Percentiles rank a stretch among this genome's conserved stretches.
phyloP scores from a whole-genome alignment of 2,329 filamentous ascomycete species.

The Stagonosporopsis cucurbitacearum region DNA sequence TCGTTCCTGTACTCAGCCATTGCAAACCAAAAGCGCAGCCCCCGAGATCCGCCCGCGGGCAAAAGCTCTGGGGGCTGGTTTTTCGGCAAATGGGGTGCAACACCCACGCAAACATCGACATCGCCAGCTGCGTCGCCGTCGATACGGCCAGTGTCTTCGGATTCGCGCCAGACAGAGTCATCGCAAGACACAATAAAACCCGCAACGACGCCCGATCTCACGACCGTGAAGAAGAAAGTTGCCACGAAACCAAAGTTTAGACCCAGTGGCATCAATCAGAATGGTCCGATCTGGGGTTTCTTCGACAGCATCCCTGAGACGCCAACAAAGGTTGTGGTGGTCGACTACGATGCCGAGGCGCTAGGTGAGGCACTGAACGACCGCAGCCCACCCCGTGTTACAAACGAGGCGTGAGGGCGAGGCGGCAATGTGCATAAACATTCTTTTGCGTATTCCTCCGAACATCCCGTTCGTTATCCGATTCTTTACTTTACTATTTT shows the following conservation, averaged over 20 bases:
- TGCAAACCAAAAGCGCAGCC: slow-evolving; percentile 35
- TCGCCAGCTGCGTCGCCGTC: slow-evolving; percentile 39
- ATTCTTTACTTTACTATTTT: slow-evolving; percentile 11
- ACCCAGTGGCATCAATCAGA: slow-evolving; percentile 48
- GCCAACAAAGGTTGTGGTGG: slow-evolving; percentile 43
- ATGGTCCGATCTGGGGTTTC: slow-evolving; percentile 49
- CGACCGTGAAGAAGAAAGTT: slow-evolving; percentile 5
- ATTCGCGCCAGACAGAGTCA: slow-evolving; percentile 32
- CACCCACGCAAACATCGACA: slow-evolving; percentile 47
- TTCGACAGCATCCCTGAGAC: slow-evolving; percentile 42
- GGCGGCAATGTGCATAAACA: neutral
- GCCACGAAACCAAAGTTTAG: slow-evolving; percentile 27
- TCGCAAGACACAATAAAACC: slow-evolving; percentile 19
- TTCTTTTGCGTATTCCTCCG: slow-evolving; percentile 2
- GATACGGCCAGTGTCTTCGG: slow-evolving; percentile 27
- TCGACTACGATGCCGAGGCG: slow-evolving; percentile 48
- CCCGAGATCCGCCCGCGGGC: slow-evolving; percentile 34
- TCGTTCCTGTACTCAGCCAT: slow-evolving; percentile 51
- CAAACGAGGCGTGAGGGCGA: neutral
- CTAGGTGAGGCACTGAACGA: slow-evolving; percentile 47
- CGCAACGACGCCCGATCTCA: neutral
- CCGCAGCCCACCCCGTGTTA: slow-evolving; percentile 3
- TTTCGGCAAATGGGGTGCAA: slow-evolving; percentile 66
- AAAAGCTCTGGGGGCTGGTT: slow-evolving; percentile 71
- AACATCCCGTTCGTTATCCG: neutral